Evolutionary conservation across 768 basidiomycete genomes (phyloP).

Genomic region (Postia placenta): DNA sequence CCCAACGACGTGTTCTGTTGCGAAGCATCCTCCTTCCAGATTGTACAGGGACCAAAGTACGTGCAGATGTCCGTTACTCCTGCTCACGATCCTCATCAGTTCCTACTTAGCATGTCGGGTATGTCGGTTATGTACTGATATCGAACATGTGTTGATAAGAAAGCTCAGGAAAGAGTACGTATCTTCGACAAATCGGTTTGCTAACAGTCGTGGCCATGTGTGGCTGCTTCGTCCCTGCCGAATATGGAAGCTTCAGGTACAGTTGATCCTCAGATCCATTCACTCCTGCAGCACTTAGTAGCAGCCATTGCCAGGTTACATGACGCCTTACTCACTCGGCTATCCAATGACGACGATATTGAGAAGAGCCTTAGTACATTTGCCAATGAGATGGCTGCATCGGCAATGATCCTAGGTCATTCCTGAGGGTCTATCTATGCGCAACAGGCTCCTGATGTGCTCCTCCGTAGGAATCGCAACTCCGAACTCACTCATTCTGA

Average conservation of each 20-base stretch:
- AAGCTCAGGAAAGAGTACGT: slow-evolving; percentile 80
- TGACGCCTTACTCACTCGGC: slow-evolving; percentile 75
- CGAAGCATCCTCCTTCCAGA: slow-evolving; percentile 79
- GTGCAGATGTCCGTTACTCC: no score
- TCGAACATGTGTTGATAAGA: background rate
- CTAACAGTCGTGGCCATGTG: slow-evolving; percentile 83
- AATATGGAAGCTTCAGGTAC: slow-evolving; percentile 85
- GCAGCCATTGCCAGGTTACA: slow-evolving; percentile 49
- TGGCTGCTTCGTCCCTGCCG: slow-evolving; percentile 89
- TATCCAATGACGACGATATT: slow-evolving; percentile 93
- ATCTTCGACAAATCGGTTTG: slow-evolving; percentile 81
- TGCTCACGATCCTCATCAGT: no score
- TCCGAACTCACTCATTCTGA: slow-evolving; percentile 64
- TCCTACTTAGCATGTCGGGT: slow-evolving; percentile 68
- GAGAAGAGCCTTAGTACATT: slow-evolving; percentile 92
- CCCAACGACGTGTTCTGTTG: slow-evolving; percentile 91
- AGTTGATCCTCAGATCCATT: slow-evolving; percentile 2
- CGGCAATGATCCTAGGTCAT: slow-evolving; percentile 83
- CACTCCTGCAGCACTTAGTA: background rate
- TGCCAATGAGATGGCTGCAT: slow-evolving; percentile 89
- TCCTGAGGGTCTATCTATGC: background rate
- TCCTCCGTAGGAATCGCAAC: slow-evolving; percentile 56
- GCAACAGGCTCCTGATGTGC: slow-evolving; percentile 1
- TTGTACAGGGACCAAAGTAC: slow-evolving; percentile 88
- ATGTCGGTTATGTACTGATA: no score